Percentiles rank a stretch among this genome's conserved stretches.
These are phyloP conservation scores for Clarireedia homoeocarpa DNA, from an alignment of 2,329 filamentous ascomycete genomes.

Conservation along the genomic window DNA sequence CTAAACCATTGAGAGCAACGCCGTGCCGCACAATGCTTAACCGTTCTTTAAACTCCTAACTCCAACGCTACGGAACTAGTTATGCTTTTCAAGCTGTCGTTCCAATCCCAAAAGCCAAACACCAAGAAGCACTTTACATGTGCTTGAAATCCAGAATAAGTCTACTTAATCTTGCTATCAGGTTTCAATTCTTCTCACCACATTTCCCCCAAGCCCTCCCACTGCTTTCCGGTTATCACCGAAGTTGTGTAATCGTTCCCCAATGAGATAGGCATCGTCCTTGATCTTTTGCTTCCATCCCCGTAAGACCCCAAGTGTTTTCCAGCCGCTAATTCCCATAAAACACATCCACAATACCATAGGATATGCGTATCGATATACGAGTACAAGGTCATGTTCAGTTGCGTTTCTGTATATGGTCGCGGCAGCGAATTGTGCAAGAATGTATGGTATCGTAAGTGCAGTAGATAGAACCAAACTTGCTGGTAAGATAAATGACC, in stretches of 20 bases:
- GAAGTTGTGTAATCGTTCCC: constrained; percentile 92
- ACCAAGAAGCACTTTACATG: background rate
- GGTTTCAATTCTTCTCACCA: constrained; percentile 24
- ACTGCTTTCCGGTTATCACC: constrained; percentile 39
- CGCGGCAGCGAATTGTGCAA: constrained; percentile 46
- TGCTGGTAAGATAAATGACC: constrained; percentile 77
- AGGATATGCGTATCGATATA: constrained; percentile 69
- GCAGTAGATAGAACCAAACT: constrained; percentile 52
- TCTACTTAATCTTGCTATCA: background rate
- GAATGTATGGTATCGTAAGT: constrained; percentile 54
- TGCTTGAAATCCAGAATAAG: background rate
- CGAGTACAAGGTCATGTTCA: constrained; percentile 23
- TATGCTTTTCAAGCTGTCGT: too few species aligned
- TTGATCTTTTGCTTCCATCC: constrained; percentile 75
- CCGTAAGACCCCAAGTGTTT: constrained; percentile 54
- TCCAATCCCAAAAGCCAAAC: too few species aligned
- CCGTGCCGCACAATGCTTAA: too few species aligned
- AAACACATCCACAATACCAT: constrained; percentile 31
- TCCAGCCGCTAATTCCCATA: constrained; percentile 44
- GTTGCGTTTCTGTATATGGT: constrained; percentile 25
- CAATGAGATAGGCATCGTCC: constrained; percentile 94
- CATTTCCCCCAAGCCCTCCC: constrained; percentile 4
- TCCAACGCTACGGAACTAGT: too few species aligned
- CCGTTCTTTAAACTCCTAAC: too few species aligned
- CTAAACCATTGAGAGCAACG: too few species aligned